Evolutionary conservation across 805 yeast genomes (phyloP), one percentile per base, ranked within the genome.

Genomic region (Spencermartinsiella europaea): DNA sequence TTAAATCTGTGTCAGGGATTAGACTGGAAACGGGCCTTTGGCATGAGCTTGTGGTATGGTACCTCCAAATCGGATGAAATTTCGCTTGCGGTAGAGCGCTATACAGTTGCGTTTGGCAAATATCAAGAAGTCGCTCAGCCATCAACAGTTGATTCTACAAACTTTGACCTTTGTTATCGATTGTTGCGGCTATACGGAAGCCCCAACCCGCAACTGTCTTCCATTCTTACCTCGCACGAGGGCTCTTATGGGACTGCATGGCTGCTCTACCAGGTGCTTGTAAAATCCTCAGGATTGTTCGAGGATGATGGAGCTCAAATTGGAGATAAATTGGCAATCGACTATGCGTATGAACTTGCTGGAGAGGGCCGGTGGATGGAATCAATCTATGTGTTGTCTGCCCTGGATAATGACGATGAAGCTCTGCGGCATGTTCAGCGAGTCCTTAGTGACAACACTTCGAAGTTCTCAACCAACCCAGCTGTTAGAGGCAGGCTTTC

Each of bases 11-110:
- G 71, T 2, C 66, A 65, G 2, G 77, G 72, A 1, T 69, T 85
- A 22, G 74, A 83, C 14, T 85, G 96, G 95, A 72, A 76, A 48
- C 69, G 82, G 27, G 71, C 76, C 20, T 69, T 90, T 27, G 78
- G 80, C 1, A 53, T 85, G 45, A 60, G 71, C 16, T 55, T 89
- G n/a, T 78, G 77, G 58, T 90, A 81, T 63, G 87, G 85, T 3
- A 20, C 55, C 5, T 27, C 45, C 15, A 27, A 16, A 14, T 16
- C 31, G 8, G 50, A 46, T 34, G 37, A 50, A 3, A 44, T 57
- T 4, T 38, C 52, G 4, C 56, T 49, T 21, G 61, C 61, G 1
- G 58, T 58, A 19, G 47, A 40, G 27, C 27, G 22, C 25, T 55
- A 53, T 45, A 42, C 46, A 42, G 2, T 42, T 33, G 59, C 61